Conservation (phyloP, 768 basidiomycete genomes). For the Omphalotus guepiniiformis region DNA sequence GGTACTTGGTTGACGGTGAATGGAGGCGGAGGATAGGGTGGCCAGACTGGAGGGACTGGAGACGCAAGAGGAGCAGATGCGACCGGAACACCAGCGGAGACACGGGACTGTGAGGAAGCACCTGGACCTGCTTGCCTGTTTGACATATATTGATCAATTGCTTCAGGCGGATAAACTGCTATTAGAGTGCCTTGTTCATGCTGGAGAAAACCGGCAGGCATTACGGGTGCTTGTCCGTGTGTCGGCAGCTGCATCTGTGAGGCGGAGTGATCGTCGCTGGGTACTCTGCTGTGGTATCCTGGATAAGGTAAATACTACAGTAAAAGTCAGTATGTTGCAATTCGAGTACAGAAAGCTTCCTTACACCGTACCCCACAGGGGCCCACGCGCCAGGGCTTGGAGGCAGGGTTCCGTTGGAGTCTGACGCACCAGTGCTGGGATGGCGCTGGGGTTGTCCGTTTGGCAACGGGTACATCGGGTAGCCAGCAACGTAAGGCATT, state of each 20-base stretch:
- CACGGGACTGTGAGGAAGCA: too few species aligned
- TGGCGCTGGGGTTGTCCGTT: slow-evolving; percentile 23
- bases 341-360: slow-evolving; percentile 12
- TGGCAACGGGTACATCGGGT: slow-evolving; percentile 39
- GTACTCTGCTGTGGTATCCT: too few species aligned
- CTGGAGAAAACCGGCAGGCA: slow-evolving; percentile 67
- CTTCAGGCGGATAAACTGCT: slow-evolving; percentile 67
- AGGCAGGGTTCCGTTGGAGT: slow-evolving; percentile 30
- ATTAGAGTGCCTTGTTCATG: slow-evolving; percentile 70
- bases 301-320: slow-evolving; percentile 46
- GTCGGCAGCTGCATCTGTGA: slow-evolving; percentile 17
- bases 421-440: slow-evolving; percentile 32
- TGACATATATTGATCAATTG: slow-evolving; percentile 65
- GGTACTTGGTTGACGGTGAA: too few species aligned
- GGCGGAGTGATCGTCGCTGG: slow-evolving; percentile 28
- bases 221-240: slow-evolving; percentile 53
- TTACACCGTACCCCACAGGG: slow-evolving; percentile 44
- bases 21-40: too few species aligned
- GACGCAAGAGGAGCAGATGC: too few species aligned
- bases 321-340: background rate
- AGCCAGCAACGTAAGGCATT: slow-evolving; percentile 44
- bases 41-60: too few species aligned
- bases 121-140: slow-evolving; percentile 26
- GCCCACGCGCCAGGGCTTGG: slow-evolving; percentile 30
- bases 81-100: too few species aligned